A percentile compares a stretch with the other conserved stretches of the same genome.
phyloP scores from a whole-genome alignment of 2,329 filamentous ascomycete species.

The Cryphonectria naterciae region DNA sequence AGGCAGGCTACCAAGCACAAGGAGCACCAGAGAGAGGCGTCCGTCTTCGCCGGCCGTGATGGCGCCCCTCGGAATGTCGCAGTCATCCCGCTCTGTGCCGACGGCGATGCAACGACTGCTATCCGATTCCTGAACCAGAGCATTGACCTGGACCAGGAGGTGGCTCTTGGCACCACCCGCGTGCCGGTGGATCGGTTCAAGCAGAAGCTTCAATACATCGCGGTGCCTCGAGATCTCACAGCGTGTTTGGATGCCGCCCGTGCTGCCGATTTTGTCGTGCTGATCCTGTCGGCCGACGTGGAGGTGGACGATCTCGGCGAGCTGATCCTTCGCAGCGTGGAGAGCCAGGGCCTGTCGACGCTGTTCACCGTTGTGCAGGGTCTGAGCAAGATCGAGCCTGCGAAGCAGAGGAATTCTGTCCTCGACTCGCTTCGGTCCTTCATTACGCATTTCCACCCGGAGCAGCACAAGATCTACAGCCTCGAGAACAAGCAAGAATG shows the following conservation, averaged over 20 bases:
- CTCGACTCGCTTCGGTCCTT: constrained; percentile 85
- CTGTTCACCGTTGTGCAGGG: constrained; percentile 84
- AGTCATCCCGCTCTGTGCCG: constrained; percentile 79
- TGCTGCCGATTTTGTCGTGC: constrained; percentile 87
- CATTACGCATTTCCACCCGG: constrained; percentile 92
- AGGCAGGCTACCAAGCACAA: constrained; percentile 81
- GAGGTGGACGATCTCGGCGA: constrained; percentile 88
- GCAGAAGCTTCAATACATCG: constrained; percentile 87
- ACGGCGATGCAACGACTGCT: constrained; percentile 69
- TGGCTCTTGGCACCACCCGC: constrained; percentile 62
- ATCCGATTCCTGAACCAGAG: constrained; percentile 75
- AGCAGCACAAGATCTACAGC: constrained; percentile 87
- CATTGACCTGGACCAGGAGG: constrained; percentile 74
- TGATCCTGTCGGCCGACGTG: constrained; percentile 79
- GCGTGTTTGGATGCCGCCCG: constrained; percentile 83
- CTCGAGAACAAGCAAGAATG: constrained; percentile 89
- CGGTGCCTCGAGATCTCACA: constrained; percentile 72
- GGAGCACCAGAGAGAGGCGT: constrained; percentile 78
- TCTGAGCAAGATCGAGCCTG: constrained; percentile 75
- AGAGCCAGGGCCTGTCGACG: constrained; percentile 93
- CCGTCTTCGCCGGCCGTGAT: constrained; percentile 83
- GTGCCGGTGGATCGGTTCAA: constrained; percentile 88
- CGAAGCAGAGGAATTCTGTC: constrained; percentile 77
- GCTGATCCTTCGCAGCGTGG: constrained; percentile 80
- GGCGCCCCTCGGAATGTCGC: constrained; percentile 88